These are phyloP conservation scores for Betula pendula DNA, from an alignment of 306 rosid genomes.

Conservation along the genomic window DNA sequence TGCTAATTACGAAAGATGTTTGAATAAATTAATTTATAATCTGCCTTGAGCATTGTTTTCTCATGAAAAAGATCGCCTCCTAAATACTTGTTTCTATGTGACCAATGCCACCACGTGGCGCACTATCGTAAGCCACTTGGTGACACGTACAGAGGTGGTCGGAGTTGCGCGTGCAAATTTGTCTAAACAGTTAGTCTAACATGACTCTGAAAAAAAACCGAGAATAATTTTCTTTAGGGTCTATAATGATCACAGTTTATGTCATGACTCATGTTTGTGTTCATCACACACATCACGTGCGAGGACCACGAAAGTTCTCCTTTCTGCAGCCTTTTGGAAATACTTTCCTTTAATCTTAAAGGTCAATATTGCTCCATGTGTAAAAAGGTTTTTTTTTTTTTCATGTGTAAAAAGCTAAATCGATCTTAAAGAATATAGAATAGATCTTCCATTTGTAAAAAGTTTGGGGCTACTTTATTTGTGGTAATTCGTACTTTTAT, in stretches of 20 bases:
- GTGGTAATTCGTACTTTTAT: too few species aligned
- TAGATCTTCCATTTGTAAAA: neutral
- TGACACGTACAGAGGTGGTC: neutral
- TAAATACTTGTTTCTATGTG: neutral
- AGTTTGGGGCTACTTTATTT: neutral
- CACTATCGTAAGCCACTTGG: too few species aligned
- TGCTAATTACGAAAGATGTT: neutral
- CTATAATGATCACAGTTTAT: neutral
- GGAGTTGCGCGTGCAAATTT: neutral
- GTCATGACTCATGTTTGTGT: neutral
- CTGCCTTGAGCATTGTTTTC: too few species aligned
- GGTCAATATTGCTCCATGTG: neutral
- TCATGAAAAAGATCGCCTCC: too few species aligned
- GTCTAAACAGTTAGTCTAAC: conserved; percentile 32
- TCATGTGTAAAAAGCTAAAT: too few species aligned
- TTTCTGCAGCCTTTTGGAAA: conserved; percentile 1
- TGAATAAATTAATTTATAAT: too few species aligned
- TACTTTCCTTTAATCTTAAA: neutral
- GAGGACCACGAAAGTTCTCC: neutral
- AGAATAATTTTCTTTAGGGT: conserved; percentile 3
- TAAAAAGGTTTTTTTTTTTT: too few species aligned
- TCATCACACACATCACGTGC: neutral
- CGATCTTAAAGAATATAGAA: too few species aligned
- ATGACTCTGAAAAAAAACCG: conserved; percentile 3
- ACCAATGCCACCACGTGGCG: conserved; percentile 18